These are phyloP conservation scores for Penicillium fuscoglaucum DNA, from an alignment of 2,329 filamentous ascomycete genomes.

Conservation along the genomic window DNA sequence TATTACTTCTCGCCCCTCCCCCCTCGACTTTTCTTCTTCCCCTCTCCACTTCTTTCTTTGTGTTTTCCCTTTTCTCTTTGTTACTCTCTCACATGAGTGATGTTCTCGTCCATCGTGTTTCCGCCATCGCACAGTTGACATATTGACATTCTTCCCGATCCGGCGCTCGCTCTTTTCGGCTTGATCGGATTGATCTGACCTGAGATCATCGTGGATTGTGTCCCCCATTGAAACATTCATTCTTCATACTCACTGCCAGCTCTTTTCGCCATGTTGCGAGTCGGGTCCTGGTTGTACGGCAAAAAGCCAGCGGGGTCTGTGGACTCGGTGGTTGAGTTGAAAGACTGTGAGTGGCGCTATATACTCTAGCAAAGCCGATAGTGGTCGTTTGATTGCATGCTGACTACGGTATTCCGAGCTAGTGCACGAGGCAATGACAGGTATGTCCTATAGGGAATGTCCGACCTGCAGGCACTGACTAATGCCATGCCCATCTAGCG, in stretches of 20 bases:
- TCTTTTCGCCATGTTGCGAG: constrained; percentile 37
- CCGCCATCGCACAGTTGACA: constrained; percentile 28
- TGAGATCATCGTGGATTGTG: not conserved
- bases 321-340: constrained; percentile 58
- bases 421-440: constrained; percentile 47
- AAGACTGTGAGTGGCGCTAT: constrained; percentile 41
- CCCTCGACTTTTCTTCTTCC: not conserved
- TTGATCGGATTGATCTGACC: constrained; percentile 8
- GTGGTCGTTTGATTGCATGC: constrained; percentile 11
- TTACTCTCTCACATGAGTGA: constrained; percentile 13
- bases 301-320: constrained; percentile 53
- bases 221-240: not conserved
- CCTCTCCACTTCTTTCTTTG: constrained; percentile 7
- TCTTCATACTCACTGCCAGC: not conserved
- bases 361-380: constrained; percentile 18
- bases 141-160: constrained; percentile 32
- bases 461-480: not conserved
- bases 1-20: not conserved
- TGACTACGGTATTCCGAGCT: constrained; percentile 15
- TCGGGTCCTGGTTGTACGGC: constrained; percentile 49
- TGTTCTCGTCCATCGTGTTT: constrained; percentile 23
- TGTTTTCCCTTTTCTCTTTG: constrained; percentile 8
- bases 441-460: constrained; percentile 30
- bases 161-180: constrained; percentile 16
- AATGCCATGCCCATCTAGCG: constrained; percentile 44